phyloP scores from a whole-genome alignment of 164 flowering plant species.

The Akebia trifoliata region DNA sequence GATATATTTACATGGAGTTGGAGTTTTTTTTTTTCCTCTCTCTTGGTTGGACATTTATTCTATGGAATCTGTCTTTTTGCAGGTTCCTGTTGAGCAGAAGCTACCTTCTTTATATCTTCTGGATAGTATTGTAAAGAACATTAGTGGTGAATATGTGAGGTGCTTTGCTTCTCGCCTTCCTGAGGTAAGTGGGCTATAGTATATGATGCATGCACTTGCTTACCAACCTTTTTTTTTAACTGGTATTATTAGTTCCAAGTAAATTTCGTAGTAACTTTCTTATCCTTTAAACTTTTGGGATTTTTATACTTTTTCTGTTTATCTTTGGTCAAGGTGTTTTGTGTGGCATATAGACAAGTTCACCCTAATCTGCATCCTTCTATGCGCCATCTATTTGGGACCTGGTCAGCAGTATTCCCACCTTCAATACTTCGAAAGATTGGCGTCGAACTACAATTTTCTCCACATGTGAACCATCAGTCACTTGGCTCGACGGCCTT shows the following conservation, averaged over 20 bases:
- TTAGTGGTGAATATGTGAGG: constrained; percentile 65
- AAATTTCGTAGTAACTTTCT: not conserved
- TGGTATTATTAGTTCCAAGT: not conserved
- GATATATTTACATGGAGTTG: no score
- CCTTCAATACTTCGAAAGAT: constrained; percentile 53
- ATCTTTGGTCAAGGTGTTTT: constrained; percentile 60
- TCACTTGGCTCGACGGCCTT: constrained; percentile 37
- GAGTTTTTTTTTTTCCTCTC: not conserved
- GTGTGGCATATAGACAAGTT: constrained; percentile 80
- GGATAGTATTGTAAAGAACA: constrained; percentile 94
- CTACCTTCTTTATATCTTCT: constrained; percentile 84
- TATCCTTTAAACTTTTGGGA: not conserved
- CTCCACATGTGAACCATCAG: constrained; percentile 38
- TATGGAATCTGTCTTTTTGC: constrained; percentile 21
- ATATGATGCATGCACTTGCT: not conserved
- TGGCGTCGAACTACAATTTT: constrained; percentile 53
- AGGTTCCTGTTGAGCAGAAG: constrained; percentile 84
- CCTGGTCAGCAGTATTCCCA: constrained; percentile 90
- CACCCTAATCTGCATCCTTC: constrained; percentile 48
- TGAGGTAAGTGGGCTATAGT: constrained; percentile 49
- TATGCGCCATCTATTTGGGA: constrained; percentile 92
- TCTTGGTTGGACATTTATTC: not conserved
- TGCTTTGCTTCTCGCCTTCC: constrained; percentile 76
- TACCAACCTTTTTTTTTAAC: no score
- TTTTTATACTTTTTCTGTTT: not conserved